Percentiles rank a stretch among this genome's conserved stretches.
These are phyloP conservation scores for Trichosporon ovoides DNA, from an alignment of 1,284 basidiomycete genomes.

Conservation along the genomic window DNA sequence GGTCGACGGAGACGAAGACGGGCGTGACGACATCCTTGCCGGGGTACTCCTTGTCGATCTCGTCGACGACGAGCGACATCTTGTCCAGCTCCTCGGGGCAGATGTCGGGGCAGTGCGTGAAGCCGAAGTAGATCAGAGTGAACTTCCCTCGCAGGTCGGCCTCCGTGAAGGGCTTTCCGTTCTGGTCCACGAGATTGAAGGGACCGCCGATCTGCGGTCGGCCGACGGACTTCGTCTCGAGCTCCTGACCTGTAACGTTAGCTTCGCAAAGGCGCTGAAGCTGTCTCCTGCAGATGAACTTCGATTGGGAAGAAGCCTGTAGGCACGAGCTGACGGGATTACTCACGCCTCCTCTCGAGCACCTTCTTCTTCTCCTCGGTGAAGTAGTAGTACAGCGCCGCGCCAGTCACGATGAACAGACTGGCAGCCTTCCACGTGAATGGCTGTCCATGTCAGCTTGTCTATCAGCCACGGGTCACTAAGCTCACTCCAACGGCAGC, in stretches of 20 bases:
- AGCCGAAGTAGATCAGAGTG: slow-evolving; percentile 91
- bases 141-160: slow-evolving; percentile 75
- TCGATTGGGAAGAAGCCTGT: too few species aligned
- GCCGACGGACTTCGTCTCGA: slow-evolving; percentile 55
- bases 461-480: too few species aligned
- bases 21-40: slow-evolving; percentile 61
- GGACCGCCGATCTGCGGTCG: slow-evolving; percentile 81
- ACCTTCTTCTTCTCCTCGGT: slow-evolving; percentile 75
- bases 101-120: slow-evolving; percentile 97
- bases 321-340: too few species aligned
- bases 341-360: slow-evolving; percentile 64
- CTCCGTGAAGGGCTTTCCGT: slow-evolving; percentile 70
- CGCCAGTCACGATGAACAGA: slow-evolving; percentile 75
- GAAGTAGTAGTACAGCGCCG: slow-evolving; percentile 83
- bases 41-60: slow-evolving; percentile 59
- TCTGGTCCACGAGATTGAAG: slow-evolving; percentile 68
- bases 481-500: slow-evolving; percentile 25
- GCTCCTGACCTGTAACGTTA: slow-evolving; percentile 58
- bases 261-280: too few species aligned
- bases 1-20: slow-evolving; percentile 93
- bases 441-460: slow-evolving; percentile 54
- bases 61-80: slow-evolving; percentile 74
- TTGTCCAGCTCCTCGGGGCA: slow-evolving; percentile 98
- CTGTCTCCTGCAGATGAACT: too few species aligned
- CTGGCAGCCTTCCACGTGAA: slow-evolving; percentile 80